phyloP scores from a whole-genome alignment of 176 grass and related monocot genomes.

The Areca catechu region DNA sequence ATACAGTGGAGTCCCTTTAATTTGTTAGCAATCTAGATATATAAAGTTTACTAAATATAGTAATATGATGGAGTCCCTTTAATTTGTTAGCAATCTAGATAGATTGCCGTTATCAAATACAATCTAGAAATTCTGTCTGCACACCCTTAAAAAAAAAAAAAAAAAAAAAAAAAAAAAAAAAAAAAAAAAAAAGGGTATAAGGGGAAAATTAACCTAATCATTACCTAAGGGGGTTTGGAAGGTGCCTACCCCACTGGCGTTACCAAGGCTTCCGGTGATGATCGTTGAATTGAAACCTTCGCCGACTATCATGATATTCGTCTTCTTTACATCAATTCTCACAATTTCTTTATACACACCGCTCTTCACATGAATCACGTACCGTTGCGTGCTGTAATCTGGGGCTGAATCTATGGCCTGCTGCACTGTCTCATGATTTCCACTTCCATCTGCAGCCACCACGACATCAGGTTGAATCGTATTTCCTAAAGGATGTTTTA shows the following conservation, averaged over 20 bases:
- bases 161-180: no score
- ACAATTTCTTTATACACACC: slow-evolving; percentile 54
- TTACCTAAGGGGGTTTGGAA: slow-evolving; percentile 50
- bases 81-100: no score
- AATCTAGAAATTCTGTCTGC: no score
- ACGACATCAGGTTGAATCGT: slow-evolving; percentile 25
- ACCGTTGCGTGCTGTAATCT: slow-evolving; percentile 25
- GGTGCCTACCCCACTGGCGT: slow-evolving; percentile 35
- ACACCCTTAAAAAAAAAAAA: no score
- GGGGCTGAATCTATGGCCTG: slow-evolving; percentile 39
- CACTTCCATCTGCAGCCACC: slow-evolving; percentile 51
- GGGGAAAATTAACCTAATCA: no score
- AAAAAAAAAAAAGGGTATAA: no score
- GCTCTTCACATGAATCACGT: slow-evolving; percentile 48
- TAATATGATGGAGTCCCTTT: no score
- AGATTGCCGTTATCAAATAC: no score
- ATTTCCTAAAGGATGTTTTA: not conserved
- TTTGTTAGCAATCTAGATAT: no score
- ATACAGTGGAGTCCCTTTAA: no score
- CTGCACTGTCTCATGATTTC: slow-evolving; percentile 33
- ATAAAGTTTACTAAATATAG: no score
- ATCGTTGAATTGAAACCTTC: slow-evolving; percentile 49
- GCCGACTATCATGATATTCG: slow-evolving; percentile 44
- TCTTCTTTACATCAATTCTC: slow-evolving; percentile 33
- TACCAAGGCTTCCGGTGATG: slow-evolving; percentile 46